Evolutionary conservation across 768 basidiomycete genomes (phyloP).

Genomic region (Calocybe cyanea): DNA sequence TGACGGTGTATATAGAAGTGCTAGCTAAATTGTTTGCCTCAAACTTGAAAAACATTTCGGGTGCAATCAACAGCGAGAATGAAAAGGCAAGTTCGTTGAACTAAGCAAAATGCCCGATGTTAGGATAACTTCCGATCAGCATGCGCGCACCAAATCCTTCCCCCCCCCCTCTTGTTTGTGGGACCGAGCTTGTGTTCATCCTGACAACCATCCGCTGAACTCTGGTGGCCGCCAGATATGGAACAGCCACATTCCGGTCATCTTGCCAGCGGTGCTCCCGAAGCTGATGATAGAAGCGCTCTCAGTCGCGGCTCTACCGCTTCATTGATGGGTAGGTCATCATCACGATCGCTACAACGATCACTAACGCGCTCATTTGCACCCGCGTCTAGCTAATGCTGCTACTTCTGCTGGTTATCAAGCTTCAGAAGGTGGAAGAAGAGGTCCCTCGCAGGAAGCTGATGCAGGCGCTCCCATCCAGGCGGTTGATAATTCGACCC

Average conservation of each 20-base stretch:
- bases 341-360: neutral
- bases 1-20: no score
- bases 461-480: conserved; percentile 17
- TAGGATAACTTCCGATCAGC: no score
- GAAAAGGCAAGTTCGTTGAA: no score
- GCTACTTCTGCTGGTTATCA: conserved; percentile 27
- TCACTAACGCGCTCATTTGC: neutral
- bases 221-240: conserved; percentile 25
- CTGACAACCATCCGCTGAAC: no score
- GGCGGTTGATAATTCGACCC: conserved; percentile 12
- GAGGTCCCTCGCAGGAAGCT: conserved; percentile 21
- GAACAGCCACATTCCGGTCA: conserved; percentile 30
- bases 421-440: conserved; percentile 19
- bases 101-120: no score
- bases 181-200: no score
- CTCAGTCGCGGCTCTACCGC: conserved; percentile 28
- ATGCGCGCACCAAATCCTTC: no score
- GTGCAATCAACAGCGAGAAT: no score
- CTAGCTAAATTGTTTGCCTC: no score
- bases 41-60: no score
- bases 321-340: conserved; percentile 32
- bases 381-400: conserved; percentile 26
- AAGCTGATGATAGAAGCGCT: conserved; percentile 22
- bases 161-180: no score
- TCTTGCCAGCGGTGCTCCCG: conserved; percentile 33